Conservation (phyloP, 495 filamentous ascomycete genomes). For the Emericellopsis terricola region DNA sequence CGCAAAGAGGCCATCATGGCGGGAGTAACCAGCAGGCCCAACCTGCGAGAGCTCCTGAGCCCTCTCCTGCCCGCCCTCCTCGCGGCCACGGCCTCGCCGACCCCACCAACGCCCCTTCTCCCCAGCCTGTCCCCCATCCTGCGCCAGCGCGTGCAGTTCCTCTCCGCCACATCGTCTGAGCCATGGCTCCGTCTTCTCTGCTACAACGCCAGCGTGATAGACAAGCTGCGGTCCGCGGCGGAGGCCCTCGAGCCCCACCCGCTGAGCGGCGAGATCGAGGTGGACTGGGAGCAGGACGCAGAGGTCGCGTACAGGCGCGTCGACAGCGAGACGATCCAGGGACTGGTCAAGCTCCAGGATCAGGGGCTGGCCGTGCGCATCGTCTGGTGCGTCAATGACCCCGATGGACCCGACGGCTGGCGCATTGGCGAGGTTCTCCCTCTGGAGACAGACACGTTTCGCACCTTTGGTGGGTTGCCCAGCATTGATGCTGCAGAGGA, state of each 20-base stretch:
- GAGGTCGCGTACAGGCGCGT: constrained; percentile 51
- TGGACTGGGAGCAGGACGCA: constrained; percentile 41
- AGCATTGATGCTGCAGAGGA: constrained; percentile 25
- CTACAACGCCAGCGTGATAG: constrained; percentile 52
- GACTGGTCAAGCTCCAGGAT: constrained; percentile 37
- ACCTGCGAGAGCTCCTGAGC: constrained; percentile 31
- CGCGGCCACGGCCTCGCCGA: constrained; percentile 58
- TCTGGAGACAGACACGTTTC: constrained; percentile 24
- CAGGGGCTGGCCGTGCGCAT: constrained; percentile 33
- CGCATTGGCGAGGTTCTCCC: constrained; percentile 59
- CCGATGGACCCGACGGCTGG: constrained; percentile 59
- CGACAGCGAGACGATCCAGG: constrained; percentile 75
- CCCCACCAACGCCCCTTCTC: constrained; percentile 59
- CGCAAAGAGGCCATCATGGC: background rate
- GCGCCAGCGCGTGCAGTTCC: constrained; percentile 67
- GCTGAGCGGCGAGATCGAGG: constrained; percentile 78
- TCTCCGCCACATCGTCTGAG: constrained; percentile 46
- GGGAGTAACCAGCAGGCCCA: background rate
- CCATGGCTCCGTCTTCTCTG: constrained; percentile 85
- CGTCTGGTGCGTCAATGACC: constrained; percentile 38
- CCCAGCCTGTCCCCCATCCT: constrained; percentile 81
- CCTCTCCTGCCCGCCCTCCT: constrained; percentile 77
- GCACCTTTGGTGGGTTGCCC: constrained; percentile 17
- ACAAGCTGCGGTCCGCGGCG: constrained; percentile 42
- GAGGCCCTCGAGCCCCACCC: constrained; percentile 74